These are phyloP conservation scores for Auricularia heimuer DNA, from an alignment of 768 basidiomycete species.

Conservation along the genomic window DNA sequence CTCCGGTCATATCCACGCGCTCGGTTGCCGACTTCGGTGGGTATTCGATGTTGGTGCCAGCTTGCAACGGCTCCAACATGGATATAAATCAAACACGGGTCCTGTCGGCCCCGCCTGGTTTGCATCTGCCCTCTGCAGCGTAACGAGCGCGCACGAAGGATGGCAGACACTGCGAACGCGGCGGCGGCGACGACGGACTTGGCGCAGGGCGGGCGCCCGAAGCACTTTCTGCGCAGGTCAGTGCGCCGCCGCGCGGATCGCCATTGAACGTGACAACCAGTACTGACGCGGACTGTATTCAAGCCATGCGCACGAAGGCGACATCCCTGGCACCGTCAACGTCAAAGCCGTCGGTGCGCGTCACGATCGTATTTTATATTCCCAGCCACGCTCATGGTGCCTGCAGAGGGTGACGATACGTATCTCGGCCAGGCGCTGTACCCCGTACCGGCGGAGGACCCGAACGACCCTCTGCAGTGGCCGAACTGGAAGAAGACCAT, in stretches of 20 bases:
- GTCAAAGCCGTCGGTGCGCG: not conserved
- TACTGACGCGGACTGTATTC: not conserved
- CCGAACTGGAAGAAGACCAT: conserved; percentile 6
- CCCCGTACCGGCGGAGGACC: conserved; percentile 7
- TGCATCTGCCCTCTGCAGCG: not conserved
- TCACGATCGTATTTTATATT: not conserved
- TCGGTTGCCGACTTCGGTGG: no score
- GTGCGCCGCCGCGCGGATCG: not conserved
- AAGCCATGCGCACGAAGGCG: conserved; percentile 6
- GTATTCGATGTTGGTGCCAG: no score
- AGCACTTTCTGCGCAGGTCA: not conserved
- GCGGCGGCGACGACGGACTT: not conserved
- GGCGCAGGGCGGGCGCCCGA: not conserved
- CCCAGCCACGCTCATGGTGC: not conserved
- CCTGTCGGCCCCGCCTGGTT: no score
- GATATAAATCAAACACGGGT: no score
- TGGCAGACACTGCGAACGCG: not conserved
- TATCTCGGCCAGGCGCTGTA: conserved; percentile 6
- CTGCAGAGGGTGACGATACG: conserved; percentile 6
- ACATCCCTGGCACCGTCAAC: conserved; percentile 8
- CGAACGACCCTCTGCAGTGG: conserved; percentile 8
- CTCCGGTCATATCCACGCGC: no score
- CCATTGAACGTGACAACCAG: not conserved
- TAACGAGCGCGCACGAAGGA: no score
- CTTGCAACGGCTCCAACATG: no score